These are phyloP conservation scores for Thelephora terrestris DNA, from an alignment of 1,284 basidiomycete species.

Conservation along the genomic window DNA sequence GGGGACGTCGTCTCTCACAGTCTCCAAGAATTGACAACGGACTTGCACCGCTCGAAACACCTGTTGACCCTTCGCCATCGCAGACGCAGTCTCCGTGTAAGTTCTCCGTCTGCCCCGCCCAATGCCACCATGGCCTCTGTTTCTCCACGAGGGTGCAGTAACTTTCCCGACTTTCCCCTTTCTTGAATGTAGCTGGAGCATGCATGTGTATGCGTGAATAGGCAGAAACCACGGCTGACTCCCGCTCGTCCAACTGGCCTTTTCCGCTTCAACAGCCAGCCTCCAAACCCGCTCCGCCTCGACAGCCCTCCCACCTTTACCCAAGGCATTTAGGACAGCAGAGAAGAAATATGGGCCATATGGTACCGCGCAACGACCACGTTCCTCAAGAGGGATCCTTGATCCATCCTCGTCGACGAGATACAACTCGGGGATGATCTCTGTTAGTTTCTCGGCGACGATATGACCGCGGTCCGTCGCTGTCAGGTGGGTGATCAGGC, in stretches of 20 bases:
- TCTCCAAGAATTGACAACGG: conserved; percentile 12
- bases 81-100: conserved; percentile 16
- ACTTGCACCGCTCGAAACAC: conserved; percentile 27
- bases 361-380: conserved; percentile 30
- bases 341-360: conserved; percentile 54
- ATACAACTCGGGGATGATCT: conserved; percentile 44
- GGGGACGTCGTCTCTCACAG: not conserved
- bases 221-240: conserved; percentile 50
- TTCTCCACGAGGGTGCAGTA: conserved; percentile 5
- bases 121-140: not conserved
- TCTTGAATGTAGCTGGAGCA: conserved; percentile 52
- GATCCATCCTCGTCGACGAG: conserved; percentile 11
- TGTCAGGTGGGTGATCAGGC: conserved; percentile 42
- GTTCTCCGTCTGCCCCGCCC: conserved; percentile 9
- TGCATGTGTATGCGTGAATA: conserved; percentile 57
- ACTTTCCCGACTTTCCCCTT: conserved; percentile 29
- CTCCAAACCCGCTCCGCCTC: conserved; percentile 57
- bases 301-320: conserved; percentile 43
- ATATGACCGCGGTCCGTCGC: conserved; percentile 36
- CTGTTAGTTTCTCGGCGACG: conserved; percentile 35
- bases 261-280: conserved; percentile 45
- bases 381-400: conserved; percentile 18
- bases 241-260: conserved; percentile 33
- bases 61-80: conserved; percentile 20
- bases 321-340: conserved; percentile 47